Evolutionary conservation across 1,139 yeast genomes (phyloP).

Genomic region (Geotrichum klebahnii): DNA sequence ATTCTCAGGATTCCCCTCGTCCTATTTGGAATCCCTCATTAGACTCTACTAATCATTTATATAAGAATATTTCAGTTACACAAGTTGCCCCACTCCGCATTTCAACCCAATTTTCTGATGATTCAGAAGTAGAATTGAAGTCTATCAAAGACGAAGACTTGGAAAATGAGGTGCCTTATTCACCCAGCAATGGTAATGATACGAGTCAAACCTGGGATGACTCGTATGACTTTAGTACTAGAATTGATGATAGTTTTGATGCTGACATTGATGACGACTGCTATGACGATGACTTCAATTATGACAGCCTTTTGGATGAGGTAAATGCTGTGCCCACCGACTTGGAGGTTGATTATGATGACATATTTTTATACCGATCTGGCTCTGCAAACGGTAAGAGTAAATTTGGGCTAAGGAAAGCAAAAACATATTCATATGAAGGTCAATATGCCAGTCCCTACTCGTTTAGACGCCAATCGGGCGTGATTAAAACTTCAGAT

Average conservation of each 20-base stretch:
- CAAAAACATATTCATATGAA: conserved; percentile 22
- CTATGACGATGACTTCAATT: conserved; percentile 6
- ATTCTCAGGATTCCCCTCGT: neutral
- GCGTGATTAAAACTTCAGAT: conserved; percentile 16
- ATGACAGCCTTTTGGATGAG: conserved; percentile 22
- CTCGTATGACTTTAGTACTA: neutral
- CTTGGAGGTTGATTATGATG: conserved; percentile 16
- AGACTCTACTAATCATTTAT: neutral
- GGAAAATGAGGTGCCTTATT: neutral
- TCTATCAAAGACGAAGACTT: neutral
- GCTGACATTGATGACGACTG: conserved; percentile 8
- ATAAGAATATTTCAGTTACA: neutral
- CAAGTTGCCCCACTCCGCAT: conserved; percentile 1
- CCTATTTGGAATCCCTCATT: neutral
- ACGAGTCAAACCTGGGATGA: no score
- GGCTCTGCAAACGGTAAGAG: neutral
- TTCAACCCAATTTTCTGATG: conserved; percentile 1
- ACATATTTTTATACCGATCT: neutral
- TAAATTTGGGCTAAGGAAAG: conserved; percentile 11
- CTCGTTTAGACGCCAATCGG: conserved; percentile 12
- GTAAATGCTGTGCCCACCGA: conserved; percentile 21
- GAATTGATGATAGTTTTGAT: neutral
- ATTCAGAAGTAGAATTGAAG: neutral
- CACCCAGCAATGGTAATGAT: neutral
- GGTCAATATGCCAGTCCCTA: conserved; percentile 9